phyloP scores from a whole-genome alignment of 495 filamentous ascomycete species.

The Hypoxylon lienhwacheense region DNA sequence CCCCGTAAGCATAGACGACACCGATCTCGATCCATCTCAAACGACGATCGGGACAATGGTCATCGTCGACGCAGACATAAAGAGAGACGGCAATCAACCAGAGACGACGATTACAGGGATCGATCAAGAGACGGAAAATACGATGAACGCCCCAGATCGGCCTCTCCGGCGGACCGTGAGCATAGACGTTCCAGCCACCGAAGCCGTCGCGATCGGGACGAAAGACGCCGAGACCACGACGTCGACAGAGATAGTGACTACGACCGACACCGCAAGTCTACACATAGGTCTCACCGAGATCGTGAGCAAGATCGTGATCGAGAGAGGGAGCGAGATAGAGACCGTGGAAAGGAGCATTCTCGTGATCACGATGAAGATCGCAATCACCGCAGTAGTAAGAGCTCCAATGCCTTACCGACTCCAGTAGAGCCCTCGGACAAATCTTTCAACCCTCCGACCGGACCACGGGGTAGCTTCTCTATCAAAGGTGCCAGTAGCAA shows the following conservation, averaged over 20 bases:
- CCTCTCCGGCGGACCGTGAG: constrained; percentile 53
- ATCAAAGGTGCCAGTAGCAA: constrained; percentile 43
- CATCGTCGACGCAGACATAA: constrained; percentile 53
- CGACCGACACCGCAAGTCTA: constrained; percentile 43
- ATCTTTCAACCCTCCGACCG: constrained; percentile 46
- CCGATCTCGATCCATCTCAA: constrained; percentile 55
- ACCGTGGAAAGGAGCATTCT: constrained; percentile 49
- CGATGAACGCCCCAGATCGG: constrained; percentile 53
- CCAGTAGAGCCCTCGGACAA: constrained; percentile 46
- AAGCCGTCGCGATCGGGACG: constrained; percentile 52
- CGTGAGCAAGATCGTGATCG: constrained; percentile 49
- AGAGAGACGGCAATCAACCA: constrained; percentile 48
- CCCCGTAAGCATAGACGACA: constrained; percentile 59
- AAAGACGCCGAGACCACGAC: constrained; percentile 52
- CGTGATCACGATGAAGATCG: constrained; percentile 48
- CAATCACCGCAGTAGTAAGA: constrained; percentile 57
- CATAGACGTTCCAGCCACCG: constrained; percentile 55
- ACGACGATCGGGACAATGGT: constrained; percentile 54
- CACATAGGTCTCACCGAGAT: constrained; percentile 51
- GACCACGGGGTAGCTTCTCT: constrained; percentile 42
- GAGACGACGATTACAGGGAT: constrained; percentile 42
- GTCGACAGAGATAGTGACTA: constrained; percentile 43
- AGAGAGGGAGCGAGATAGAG: constrained; percentile 52
- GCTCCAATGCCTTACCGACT: constrained; percentile 42
- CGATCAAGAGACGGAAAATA: constrained; percentile 42